Conservation (phyloP, 495 filamentous ascomycete species). For the Trichodelitschia bisporula region DNA sequence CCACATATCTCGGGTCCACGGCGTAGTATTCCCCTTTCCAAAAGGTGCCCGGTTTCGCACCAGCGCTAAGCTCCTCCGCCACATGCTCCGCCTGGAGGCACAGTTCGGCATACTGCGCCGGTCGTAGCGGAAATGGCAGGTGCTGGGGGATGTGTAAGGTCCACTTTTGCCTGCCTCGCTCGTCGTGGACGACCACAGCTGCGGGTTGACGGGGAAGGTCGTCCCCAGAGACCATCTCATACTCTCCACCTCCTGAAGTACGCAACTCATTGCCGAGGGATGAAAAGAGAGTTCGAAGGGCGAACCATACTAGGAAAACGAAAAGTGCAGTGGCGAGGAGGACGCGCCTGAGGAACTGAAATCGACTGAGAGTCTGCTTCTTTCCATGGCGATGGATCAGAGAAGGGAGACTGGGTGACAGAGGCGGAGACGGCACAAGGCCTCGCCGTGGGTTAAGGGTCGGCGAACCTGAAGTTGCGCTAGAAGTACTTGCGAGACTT, state of each 20-base stretch:
- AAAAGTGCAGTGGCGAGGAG: conserved; percentile 6
- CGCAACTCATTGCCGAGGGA: too few species aligned
- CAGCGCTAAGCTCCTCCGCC: conserved; percentile 21
- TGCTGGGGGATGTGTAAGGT: conserved; percentile 40
- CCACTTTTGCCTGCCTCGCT: conserved; percentile 33
- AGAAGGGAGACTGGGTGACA: conserved; percentile 37
- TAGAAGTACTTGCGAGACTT: too few species aligned
- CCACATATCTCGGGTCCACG: conserved; percentile 36
- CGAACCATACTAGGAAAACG: conserved; percentile 7
- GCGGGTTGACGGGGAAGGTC: conserved; percentile 29
- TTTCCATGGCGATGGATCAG: conserved; percentile 35
- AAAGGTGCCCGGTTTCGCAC: conserved; percentile 1
- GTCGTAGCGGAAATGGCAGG: conserved; percentile 30
- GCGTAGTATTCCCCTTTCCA: too few species aligned
- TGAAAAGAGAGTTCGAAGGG: background rate
- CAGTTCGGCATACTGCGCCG: conserved; percentile 31
- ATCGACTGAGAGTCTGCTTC: conserved; percentile 19
- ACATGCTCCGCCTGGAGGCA: conserved; percentile 31
- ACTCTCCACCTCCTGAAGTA: conserved; percentile 8
- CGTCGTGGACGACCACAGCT: conserved; percentile 31
- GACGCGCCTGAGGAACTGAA: conserved; percentile 16
- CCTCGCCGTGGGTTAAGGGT: too few species aligned
- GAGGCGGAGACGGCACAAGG: conserved; percentile 29
- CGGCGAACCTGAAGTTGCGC: too few species aligned
- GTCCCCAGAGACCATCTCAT: conserved; percentile 26